These are phyloP conservation scores for Boletus calvinii DNA, from an alignment of 1,284 basidiomycete species.

Conservation along the genomic window DNA sequence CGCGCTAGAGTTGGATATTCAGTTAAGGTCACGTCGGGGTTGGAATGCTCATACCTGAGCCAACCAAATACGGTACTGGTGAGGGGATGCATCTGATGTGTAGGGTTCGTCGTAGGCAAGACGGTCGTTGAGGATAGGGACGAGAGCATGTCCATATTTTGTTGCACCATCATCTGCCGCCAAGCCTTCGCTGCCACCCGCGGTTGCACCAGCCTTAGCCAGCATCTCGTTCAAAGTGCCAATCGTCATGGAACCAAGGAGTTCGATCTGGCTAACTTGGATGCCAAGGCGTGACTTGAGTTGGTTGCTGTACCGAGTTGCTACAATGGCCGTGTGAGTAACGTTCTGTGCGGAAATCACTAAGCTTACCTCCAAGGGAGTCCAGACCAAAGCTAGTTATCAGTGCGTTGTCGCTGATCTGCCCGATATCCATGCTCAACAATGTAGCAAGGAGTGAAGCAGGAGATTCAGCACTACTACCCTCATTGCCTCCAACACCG, in stretches of 20 bases:
- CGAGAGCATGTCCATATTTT: conserved; percentile 30
- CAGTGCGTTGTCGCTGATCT: conserved; percentile 29
- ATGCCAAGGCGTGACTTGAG: conserved; percentile 29
- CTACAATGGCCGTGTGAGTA: conserved; percentile 6
- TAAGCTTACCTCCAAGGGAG: conserved; percentile 28
- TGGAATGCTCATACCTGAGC: conserved; percentile 23
- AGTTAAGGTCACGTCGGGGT: neutral
- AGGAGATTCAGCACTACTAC: conserved; percentile 20
- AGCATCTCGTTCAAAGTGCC: conserved; percentile 26
- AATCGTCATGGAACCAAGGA: conserved; percentile 33
- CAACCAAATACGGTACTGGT: conserved; percentile 34
- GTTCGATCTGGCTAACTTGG: conserved; percentile 32
- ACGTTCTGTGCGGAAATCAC: neutral
- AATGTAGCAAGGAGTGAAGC: conserved; percentile 26
- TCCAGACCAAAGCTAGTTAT: conserved; percentile 34
- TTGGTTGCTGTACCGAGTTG: conserved; percentile 30
- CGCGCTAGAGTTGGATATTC: conserved; percentile 12
- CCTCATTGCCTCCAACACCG: conserved; percentile 13
- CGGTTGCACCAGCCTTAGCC: conserved; percentile 14
- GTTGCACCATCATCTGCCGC: conserved; percentile 24
- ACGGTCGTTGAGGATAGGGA: conserved; percentile 30
- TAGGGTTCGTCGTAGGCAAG: conserved; percentile 33
- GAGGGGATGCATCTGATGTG: conserved; percentile 29
- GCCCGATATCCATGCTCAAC: conserved; percentile 26
- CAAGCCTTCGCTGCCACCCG: conserved; percentile 3